Conservation (phyloP, 2,329 filamentous ascomycete genomes). For the Phialophora chinensis region DNA sequence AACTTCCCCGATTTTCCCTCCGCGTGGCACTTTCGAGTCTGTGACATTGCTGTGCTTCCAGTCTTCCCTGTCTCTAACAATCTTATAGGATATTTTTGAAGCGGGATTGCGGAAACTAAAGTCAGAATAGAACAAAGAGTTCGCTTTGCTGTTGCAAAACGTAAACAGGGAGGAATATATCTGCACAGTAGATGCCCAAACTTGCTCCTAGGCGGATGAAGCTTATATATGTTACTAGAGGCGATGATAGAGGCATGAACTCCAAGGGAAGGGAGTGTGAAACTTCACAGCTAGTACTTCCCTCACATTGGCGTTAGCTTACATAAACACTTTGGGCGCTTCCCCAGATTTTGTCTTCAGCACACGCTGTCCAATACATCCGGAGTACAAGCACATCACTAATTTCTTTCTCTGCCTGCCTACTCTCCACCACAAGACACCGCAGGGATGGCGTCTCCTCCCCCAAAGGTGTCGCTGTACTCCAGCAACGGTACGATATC, state of each 20-base stretch:
- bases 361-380: background rate
- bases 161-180: no score
- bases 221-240: background rate
- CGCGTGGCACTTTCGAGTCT: no score
- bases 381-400: background rate
- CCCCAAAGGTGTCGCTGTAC: slow-evolving; percentile 52
- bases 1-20: no score
- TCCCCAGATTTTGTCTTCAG: background rate
- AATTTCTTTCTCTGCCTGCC: background rate
- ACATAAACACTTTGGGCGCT: background rate
- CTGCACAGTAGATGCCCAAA: background rate
- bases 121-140: no score
- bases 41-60: no score
- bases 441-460: slow-evolving; percentile 10
- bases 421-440: background rate
- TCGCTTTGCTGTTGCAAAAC: no score
- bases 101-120: no score
- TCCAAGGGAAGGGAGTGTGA: background rate
- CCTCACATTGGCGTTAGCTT: no score
- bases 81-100: no score
- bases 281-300: no score
- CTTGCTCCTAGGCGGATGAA: background rate
- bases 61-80: no score
- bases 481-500: slow-evolving; percentile 50
- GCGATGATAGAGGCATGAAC: background rate